Conservation (phyloP, 495 filamentous ascomycete genomes). For the Penicillium cataractarum region DNA sequence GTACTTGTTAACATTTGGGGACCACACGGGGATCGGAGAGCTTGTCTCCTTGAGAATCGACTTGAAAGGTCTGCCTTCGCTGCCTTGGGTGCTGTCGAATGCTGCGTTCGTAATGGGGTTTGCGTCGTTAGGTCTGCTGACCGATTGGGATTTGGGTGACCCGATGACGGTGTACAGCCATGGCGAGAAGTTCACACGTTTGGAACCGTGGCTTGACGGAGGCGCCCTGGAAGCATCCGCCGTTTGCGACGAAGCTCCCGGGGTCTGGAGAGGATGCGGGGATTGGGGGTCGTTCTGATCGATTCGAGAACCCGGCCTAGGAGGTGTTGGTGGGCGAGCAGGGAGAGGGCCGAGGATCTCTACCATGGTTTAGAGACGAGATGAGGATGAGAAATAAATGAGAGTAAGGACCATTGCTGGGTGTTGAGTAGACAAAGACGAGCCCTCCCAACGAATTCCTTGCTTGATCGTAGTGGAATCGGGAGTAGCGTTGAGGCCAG, state of each 20-base stretch:
- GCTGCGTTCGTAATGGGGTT: constrained; percentile 52
- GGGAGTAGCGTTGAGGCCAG: constrained; percentile 12
- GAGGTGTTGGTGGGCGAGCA: constrained; percentile 64
- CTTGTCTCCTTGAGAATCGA: constrained; percentile 80
- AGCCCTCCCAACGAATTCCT: constrained; percentile 20
- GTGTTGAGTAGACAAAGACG: constrained; percentile 10
- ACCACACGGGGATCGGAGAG: constrained; percentile 44
- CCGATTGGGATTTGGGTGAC: constrained; percentile 51
- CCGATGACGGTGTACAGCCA: constrained; percentile 72
- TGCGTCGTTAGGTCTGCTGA: constrained; percentile 64
- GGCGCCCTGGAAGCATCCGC: constrained; percentile 38
- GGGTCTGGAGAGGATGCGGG: constrained; percentile 48
- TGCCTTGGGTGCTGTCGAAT: background rate
- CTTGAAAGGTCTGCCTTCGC: constrained; percentile 46
- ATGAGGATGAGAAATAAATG: constrained; percentile 11
- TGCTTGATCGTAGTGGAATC: background rate
- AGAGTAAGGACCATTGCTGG: constrained; percentile 38
- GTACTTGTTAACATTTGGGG: constrained; percentile 42
- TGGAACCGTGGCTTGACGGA: constrained; percentile 52
- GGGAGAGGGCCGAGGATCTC: constrained; percentile 54
- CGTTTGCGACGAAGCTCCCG: constrained; percentile 52
- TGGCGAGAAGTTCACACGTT: constrained; percentile 77
- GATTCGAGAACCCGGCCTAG: constrained; percentile 56
- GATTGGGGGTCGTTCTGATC: constrained; percentile 34
- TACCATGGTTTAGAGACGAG: constrained; percentile 49